Evolutionary conservation across 495 filamentous ascomycete species (phyloP).

Genomic region (Hyaloscypha hepaticicola): DNA sequence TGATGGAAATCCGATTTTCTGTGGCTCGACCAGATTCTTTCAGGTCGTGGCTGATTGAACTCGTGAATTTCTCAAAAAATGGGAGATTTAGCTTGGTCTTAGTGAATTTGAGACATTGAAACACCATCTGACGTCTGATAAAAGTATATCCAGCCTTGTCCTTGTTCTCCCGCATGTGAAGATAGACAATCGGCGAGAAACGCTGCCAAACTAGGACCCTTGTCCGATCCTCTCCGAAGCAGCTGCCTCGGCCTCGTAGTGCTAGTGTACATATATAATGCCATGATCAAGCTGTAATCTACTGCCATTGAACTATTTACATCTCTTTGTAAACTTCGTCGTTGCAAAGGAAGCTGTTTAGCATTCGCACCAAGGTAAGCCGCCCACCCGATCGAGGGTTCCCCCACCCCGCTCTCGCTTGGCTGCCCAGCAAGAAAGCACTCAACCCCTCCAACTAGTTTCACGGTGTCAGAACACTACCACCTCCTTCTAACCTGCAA

Average conservation of each 20-base stretch:
- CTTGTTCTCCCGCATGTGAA: constrained; percentile 23
- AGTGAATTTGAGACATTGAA: constrained; percentile 13
- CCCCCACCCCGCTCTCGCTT: constrained; percentile 14
- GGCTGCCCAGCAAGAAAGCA: constrained; percentile 12
- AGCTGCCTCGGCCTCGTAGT: constrained; percentile 23
- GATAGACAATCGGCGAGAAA: constrained; percentile 8
- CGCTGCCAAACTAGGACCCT: not conserved
- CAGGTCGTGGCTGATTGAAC: not conserved
- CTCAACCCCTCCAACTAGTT: constrained; percentile 24
- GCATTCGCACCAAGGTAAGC: not conserved
- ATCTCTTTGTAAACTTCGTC: not conserved
- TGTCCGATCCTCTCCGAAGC: constrained; percentile 25
- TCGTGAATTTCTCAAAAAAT: not conserved
- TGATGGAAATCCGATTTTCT: not conserved
- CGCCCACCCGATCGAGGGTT: constrained; percentile 8
- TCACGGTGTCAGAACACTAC: constrained; percentile 14
- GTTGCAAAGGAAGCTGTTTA: not conserved
- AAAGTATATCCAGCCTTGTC: constrained; percentile 5
- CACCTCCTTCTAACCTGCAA: constrained; percentile 30
- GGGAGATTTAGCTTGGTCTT: constrained; percentile 14
- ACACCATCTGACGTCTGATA: constrained; percentile 12
- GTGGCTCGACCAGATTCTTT: constrained; percentile 1
- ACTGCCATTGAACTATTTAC: not conserved
- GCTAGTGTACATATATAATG: not conserved
- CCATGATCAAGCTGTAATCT: not conserved